A percentile compares a stretch with the other conserved stretches of the same genome.
Conservation (phyloP, 1,284 basidiomycete genomes). For the Amylostereum chailletii region DNA sequence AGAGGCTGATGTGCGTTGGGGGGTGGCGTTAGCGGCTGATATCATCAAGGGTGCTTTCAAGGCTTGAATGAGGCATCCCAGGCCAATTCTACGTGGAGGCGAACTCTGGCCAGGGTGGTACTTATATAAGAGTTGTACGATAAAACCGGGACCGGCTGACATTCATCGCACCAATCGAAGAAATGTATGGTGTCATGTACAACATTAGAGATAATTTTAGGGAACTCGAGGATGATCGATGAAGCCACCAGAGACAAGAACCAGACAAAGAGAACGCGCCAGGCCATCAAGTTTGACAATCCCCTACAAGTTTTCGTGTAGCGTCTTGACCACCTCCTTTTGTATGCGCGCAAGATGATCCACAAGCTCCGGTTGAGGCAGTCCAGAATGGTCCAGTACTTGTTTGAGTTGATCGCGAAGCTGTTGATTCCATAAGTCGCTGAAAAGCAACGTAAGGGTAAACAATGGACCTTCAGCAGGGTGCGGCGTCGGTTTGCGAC, state of each 20-base stretch:
- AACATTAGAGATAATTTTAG: too few relatives aligned
- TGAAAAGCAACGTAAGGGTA: conserved; percentile 1
- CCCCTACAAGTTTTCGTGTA: neutral
- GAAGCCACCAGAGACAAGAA: too few relatives aligned
- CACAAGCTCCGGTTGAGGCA: neutral
- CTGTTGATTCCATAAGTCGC: conserved; percentile 11
- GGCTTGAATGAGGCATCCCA: too few relatives aligned
- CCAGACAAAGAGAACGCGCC: too few relatives aligned
- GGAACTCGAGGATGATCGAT: too few relatives aligned
- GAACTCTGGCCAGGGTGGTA: too few relatives aligned
- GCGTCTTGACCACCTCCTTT: neutral
- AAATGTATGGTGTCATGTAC: too few relatives aligned
- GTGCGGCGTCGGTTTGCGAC: conserved; percentile 56
- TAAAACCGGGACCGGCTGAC: too few relatives aligned
- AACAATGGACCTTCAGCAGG: conserved; percentile 47
- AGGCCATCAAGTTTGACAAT: too few relatives aligned
- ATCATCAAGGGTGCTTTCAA: conserved; percentile 20
- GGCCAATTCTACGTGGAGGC: too few relatives aligned
- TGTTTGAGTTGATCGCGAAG: conserved; percentile 5
- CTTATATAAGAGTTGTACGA: too few relatives aligned
- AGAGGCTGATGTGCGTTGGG: neutral
- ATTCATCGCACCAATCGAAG: too few relatives aligned
- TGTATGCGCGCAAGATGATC: neutral
- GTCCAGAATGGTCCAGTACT: neutral
- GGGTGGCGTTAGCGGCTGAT: conserved; percentile 17